Base-by-base conservation (phyloP, 1,139 yeast genomes). In the Geotrichum klebahnii region DNA sequence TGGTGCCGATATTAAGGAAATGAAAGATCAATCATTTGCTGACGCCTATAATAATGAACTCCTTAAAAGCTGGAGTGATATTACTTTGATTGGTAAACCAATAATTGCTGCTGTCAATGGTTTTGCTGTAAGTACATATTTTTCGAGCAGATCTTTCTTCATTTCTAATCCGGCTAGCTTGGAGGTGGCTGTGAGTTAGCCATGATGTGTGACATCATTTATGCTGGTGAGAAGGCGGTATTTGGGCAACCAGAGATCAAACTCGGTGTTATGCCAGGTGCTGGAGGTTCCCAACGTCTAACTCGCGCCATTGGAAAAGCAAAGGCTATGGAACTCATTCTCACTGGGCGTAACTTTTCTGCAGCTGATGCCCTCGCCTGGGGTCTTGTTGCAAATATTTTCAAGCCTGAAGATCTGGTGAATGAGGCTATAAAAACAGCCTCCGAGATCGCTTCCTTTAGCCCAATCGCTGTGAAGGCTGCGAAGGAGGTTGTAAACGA, bases 161-260 rank as follows among this genome's bases (percentile, higher is more conserved):
- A n/a, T n/a, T n/a, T n/a, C n/a, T n/a, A n/a, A n/a, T 9, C 31
- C 17, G 8, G 16, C 22, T 31, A 50, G 53, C 67, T 76, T 12
- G 80, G 80, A 31, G 80, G 80, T 34, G 80, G 80, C n/a, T 75
- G 78, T 55, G 80, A 76, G 57, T 60, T 76, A 44, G 80, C 80
- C 28, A 75, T 76, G 79, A 67, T 69, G 68, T 70, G 76, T 34
- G 80, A 76, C 57, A 71, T 76, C 53, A 64, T 76, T 48, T 76
- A 76, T 53, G 77, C 77, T 26, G 76, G 79, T 20, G 72, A 70
- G 34, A 67, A 66, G 55, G 78, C 80, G n/a, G 64, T 64, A 26
- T 75, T 76, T 57, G 80, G 80, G 12, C 79, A 76, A 60, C 80
- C 80, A 22, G 80, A 76, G 58, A 74, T 76, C 61, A 73, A 73